Evolutionary conservation across 345 rosid genomes (phyloP).

Genomic region (Lepidium sativum): DNA sequence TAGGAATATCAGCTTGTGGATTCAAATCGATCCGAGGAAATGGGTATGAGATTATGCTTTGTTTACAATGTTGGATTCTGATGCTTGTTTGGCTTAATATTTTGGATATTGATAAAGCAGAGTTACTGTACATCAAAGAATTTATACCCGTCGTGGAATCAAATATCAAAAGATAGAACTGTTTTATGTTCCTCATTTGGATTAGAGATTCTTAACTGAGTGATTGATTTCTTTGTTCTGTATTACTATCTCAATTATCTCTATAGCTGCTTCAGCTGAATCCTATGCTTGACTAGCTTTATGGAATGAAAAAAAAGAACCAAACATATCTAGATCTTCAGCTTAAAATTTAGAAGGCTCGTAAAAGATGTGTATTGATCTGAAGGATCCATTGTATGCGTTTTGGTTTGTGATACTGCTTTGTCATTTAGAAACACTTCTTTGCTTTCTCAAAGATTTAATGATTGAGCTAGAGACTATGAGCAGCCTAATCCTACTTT

Average conservation of each 20-base stretch:
- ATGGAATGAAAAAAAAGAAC: not conserved
- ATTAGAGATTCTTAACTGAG: not conserved
- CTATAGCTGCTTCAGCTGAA: not conserved
- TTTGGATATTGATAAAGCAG: not conserved
- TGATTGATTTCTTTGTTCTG: not conserved
- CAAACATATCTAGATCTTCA: not conserved
- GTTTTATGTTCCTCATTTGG: not conserved
- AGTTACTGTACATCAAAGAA: not conserved
- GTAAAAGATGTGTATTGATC: not conserved
- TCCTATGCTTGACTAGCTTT: not conserved
- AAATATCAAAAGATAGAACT: not conserved
- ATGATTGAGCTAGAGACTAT: slow-evolving; percentile 25
- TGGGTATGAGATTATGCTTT: slow-evolving; percentile 10
- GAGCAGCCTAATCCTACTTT: slow-evolving; percentile 22
- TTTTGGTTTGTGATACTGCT: slow-evolving; percentile 6
- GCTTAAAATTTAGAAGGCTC: not conserved
- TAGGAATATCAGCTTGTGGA: slow-evolving; percentile 12
- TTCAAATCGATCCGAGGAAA: slow-evolving; percentile 9
- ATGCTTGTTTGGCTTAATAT: slow-evolving; percentile 16
- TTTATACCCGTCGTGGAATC: not conserved
- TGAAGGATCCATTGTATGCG: not conserved
- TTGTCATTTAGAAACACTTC: slow-evolving; percentile 23
- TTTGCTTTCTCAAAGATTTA: slow-evolving; percentile 10
- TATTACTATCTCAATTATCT: not conserved
- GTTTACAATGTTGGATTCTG: slow-evolving; percentile 6